A percentile compares a stretch with the other conserved stretches of the same genome.
These are phyloP conservation scores for Russula virescens DNA, from an alignment of 768 basidiomycete genomes.

Conservation along the genomic window DNA sequence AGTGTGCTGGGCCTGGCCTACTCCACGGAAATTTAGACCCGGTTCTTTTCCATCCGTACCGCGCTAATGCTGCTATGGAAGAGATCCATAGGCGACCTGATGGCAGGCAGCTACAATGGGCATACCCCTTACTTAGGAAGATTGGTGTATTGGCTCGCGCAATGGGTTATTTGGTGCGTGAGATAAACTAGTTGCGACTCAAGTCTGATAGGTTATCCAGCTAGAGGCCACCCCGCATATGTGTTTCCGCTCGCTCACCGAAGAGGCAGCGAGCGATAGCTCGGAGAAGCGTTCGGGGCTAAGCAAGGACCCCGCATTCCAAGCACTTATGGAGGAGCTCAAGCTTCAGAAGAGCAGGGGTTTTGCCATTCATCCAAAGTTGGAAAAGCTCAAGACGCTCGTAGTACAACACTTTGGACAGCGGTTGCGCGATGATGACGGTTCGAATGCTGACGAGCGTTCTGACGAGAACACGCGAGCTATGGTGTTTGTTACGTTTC, in stretches of 20 bases:
- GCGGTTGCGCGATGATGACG: conserved; percentile 31
- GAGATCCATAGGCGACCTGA: conserved; percentile 32
- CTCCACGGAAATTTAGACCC: conserved; percentile 48
- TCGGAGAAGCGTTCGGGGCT: conserved; percentile 38
- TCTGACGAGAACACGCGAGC: conserved; percentile 50
- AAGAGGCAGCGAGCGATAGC: conserved; percentile 39
- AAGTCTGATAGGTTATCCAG: conserved; percentile 35
- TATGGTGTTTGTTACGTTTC: conserved; percentile 93
- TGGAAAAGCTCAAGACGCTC: conserved; percentile 73
- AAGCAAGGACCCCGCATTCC: conserved; percentile 52
- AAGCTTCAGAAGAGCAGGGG: conserved; percentile 49
- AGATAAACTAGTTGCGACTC: conserved; percentile 4
- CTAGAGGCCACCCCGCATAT: conserved; percentile 76
- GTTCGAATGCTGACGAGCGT: conserved; percentile 13
- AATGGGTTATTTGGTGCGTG: conserved; percentile 80
- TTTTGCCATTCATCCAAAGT: conserved; percentile 80
- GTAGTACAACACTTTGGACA: conserved; percentile 75
- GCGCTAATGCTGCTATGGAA: conserved; percentile 41
- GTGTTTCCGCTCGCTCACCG: conserved; percentile 63
- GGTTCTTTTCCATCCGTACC: conserved; percentile 61
- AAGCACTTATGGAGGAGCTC: conserved; percentile 61
- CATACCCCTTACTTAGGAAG: conserved; percentile 45
- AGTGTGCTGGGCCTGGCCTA: conserved; percentile 31
- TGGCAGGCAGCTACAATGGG: conserved; percentile 40
- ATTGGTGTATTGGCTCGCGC: conserved; percentile 64